Evolutionary conservation across 257 asterid species (phyloP).

Genomic region (Jasminum sambac): DNA sequence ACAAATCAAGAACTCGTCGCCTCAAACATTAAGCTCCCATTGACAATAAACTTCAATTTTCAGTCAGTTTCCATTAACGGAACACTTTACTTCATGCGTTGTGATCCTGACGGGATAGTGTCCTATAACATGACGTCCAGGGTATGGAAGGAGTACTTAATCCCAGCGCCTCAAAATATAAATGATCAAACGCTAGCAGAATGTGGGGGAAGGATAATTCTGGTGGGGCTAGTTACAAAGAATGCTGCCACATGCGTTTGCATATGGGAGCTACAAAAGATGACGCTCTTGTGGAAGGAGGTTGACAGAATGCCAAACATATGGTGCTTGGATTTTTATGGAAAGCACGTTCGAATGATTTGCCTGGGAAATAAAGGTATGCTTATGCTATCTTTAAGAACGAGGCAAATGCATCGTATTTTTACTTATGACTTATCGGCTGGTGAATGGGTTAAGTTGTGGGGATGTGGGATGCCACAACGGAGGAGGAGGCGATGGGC

Average conservation of each 20-base stretch:
- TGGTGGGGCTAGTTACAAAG: constrained; percentile 84
- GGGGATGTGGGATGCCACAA: constrained; percentile 68
- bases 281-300: constrained; percentile 99
- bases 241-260: constrained; percentile 95
- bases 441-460: constrained; percentile 89
- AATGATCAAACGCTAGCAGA: constrained; percentile 78
- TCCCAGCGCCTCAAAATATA: constrained; percentile 67
- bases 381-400: constrained; percentile 84
- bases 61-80: constrained; percentile 60
- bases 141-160: constrained; percentile 64
- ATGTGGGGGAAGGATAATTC: constrained; percentile 79
- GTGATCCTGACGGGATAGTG: constrained; percentile 80
- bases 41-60: constrained; percentile 79
- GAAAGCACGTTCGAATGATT: constrained; percentile 95
- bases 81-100: constrained; percentile 75
- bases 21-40: constrained; percentile 60
- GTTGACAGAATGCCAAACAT: constrained; percentile 99
- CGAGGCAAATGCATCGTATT: constrained; percentile 81
- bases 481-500: constrained; percentile 83
- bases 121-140: constrained; percentile 63
- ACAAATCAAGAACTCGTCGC: constrained; percentile 64
- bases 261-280: constrained; percentile 98
- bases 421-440: constrained; percentile 63
- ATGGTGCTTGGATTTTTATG: constrained; percentile 99
- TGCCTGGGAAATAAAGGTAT: constrained; percentile 92